Conservation (phyloP, 805 yeast genomes). For the Candida vaughaniae region DNA sequence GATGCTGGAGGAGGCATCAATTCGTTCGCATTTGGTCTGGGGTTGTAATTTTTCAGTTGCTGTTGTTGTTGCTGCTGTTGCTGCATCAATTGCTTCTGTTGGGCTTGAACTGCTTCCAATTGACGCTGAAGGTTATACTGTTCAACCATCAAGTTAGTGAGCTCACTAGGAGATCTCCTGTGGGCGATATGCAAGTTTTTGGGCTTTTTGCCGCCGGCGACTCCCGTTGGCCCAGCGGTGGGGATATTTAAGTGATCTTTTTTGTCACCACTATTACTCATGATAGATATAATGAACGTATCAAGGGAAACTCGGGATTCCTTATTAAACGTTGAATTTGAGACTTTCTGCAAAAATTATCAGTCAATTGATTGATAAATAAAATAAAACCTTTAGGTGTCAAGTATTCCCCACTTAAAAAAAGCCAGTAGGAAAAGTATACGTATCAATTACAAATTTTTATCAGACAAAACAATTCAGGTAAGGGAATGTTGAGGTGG, state of each 20-base stretch:
- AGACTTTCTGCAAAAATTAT: no score
- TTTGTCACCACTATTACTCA: constrained; percentile 1
- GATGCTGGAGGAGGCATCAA: constrained; percentile 20
- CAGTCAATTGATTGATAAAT: no score
- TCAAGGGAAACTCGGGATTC: no score
- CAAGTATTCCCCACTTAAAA: no score
- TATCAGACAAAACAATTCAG: no score
- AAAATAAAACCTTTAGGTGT: no score
- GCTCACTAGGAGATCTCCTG: constrained; percentile 91
- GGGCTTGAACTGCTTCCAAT: constrained; percentile 86
- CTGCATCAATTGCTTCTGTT: constrained; percentile 83
- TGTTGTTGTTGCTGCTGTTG: constrained; percentile 62
- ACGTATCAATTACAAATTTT: no score
- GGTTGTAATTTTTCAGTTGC: constrained; percentile 8
- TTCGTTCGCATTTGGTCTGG: constrained; percentile 11
- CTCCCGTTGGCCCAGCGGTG: constrained; percentile 1
- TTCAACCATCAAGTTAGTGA: constrained; percentile 91
- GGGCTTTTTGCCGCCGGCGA: constrained; percentile 20
- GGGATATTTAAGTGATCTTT: constrained; percentile 9
- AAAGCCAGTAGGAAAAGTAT: no score
- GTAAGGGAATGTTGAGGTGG: no score
- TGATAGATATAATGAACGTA: no score
- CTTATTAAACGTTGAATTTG: no score
- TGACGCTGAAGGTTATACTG: constrained; percentile 88
- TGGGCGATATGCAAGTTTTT: constrained; percentile 84